Evolutionary conservation across 495 filamentous ascomycete genomes (phyloP).

Genomic region (Hyaloscypha hepaticicola): DNA sequence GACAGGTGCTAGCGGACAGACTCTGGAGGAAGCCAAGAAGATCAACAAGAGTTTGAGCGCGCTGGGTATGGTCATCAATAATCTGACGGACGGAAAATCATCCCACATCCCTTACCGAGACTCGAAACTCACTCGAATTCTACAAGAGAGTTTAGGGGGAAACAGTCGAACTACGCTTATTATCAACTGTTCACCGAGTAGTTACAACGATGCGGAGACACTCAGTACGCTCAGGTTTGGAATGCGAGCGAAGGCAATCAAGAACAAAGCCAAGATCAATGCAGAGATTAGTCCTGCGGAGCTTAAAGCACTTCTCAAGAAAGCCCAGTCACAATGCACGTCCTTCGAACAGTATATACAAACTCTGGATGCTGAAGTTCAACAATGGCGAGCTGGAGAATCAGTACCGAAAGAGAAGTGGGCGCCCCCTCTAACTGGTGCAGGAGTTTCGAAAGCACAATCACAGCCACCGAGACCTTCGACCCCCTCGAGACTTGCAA

Average conservation of each 20-base stretch:
- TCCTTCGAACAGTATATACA: slow-evolving; percentile 84
- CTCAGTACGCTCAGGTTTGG: slow-evolving; percentile 92
- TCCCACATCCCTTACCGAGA: slow-evolving; percentile 95
- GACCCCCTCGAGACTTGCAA: slow-evolving; percentile 77
- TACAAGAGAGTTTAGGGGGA: slow-evolving; percentile 94
- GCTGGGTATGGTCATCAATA: slow-evolving; percentile 98
- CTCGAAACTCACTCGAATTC: slow-evolving; percentile 94
- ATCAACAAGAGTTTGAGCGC: slow-evolving; percentile 99
- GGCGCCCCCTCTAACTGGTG: slow-evolving; percentile 58
- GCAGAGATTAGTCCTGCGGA: slow-evolving; percentile 94
- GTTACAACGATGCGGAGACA: slow-evolving; percentile 97
- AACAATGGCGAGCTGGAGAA: slow-evolving; percentile 84
- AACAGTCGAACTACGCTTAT: slow-evolving; percentile 97
- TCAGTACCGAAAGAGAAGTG: slow-evolving; percentile 84
- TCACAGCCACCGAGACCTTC: slow-evolving; percentile 62
- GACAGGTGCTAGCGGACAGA: slow-evolving; percentile 96
- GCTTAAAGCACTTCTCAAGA: slow-evolving; percentile 86
- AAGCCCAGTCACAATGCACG: slow-evolving; percentile 85
- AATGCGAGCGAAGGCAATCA: slow-evolving; percentile 96
- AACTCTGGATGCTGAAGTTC: slow-evolving; percentile 81
- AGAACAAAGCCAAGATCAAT: slow-evolving; percentile 99
- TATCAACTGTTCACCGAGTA: slow-evolving; percentile 97
- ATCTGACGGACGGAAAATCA: slow-evolving; percentile 97
- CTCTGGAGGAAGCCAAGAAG: slow-evolving; percentile 97
- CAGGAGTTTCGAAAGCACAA: slow-evolving; percentile 57